phyloP scores from a whole-genome alignment of 148 eudicot genomes.

The Rhododendron simsii region DNA sequence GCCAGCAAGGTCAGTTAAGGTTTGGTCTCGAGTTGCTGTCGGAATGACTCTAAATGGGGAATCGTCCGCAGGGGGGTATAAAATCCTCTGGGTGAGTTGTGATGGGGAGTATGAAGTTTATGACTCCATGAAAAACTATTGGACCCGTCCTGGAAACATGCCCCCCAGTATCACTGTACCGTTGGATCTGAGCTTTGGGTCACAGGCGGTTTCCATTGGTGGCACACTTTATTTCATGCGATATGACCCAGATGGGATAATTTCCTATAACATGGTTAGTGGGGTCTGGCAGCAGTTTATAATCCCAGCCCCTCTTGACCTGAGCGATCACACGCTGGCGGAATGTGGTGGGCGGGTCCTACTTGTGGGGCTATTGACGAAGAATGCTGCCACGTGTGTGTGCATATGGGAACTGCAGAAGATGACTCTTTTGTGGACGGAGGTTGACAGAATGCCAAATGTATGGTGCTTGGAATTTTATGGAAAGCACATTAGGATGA shows the following conservation, averaged over 20 bases:
- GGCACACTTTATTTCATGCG: conserved; percentile 64
- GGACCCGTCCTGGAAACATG: conserved; percentile 60
- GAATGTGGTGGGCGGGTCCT: conserved; percentile 65
- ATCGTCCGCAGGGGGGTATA: conserved; percentile 48
- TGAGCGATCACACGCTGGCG: conserved; percentile 70
- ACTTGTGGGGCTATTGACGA: conserved; percentile 77
- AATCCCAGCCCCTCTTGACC: conserved; percentile 67
- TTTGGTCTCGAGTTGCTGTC: conserved; percentile 84
- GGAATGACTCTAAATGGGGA: conserved; percentile 63
- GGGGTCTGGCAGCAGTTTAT: conserved; percentile 67
- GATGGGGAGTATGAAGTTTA: conserved; percentile 83
- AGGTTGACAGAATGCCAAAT: conserved; percentile 99
- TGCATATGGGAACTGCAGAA: conserved; percentile 98
- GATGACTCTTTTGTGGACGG: conserved; percentile 99
- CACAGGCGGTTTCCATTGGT: conserved; percentile 57
- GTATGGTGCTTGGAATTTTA: conserved; percentile 97
- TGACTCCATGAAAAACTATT: conserved; percentile 54
- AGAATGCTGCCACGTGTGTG: conserved; percentile 89
- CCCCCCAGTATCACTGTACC: conserved; percentile 64
- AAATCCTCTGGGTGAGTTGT: conserved; percentile 79
- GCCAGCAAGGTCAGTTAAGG: conserved; percentile 65
- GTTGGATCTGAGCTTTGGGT: conserved; percentile 64
- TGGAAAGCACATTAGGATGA: conserved; percentile 90
- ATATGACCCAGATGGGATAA: conserved; percentile 78
- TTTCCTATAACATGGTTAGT: conserved; percentile 55